Evolutionary conservation across 768 basidiomycete genomes (phyloP), one percentile per base, ranked within the genome.

Genomic region (Boletus insuetus): DNA sequence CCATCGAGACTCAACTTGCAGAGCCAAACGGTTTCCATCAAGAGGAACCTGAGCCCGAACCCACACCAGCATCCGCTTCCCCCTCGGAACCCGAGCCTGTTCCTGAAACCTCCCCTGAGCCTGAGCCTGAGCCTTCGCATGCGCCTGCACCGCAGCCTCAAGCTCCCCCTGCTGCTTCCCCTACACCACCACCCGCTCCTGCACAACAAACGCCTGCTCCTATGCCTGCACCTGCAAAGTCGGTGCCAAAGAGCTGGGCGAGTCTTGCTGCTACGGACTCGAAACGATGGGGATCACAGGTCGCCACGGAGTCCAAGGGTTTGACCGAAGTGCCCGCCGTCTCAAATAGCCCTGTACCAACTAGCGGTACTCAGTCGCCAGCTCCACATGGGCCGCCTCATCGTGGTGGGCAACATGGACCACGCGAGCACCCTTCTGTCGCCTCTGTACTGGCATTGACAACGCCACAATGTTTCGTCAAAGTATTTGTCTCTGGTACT

Each of bases 381-480:
- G 68, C 67, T 48, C 53, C 71, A 5, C 62, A 69, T 34, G 58
- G 58, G 14, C 69, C 69, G 43, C 66, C 70, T 13, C 73, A 76
- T 35, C 71, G 72, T 42, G 52, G 66, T 26, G 61, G 58, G 46
- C 68, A 74, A 47, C 71, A 75, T 9, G 74, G 70, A 24, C 67
- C 74, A 26, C 74, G 76, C 45, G 75, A 79, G 10, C 64, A 69
- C 8, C 80, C 85, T 9, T 72, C 74, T 10, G 63, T 76, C 52
- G 67, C 78, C 41, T 85, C 87, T 53, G 89, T 88, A 14, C 73
- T 79, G 50, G 77, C 72, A 56, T 75, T 94, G 51, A 79, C 80
- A 22, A 91, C 84, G 12, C 69, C 90, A 2, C 86, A 89, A 56
- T 94, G 92, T 72, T 99, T 98, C 74, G 87, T 98, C 78, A 98